Percentiles rank a stretch among this genome's conserved stretches.
Evolutionary conservation across 73 alveolate genomes (phyloP).

Genomic region (Effrenium voratum): DNA sequence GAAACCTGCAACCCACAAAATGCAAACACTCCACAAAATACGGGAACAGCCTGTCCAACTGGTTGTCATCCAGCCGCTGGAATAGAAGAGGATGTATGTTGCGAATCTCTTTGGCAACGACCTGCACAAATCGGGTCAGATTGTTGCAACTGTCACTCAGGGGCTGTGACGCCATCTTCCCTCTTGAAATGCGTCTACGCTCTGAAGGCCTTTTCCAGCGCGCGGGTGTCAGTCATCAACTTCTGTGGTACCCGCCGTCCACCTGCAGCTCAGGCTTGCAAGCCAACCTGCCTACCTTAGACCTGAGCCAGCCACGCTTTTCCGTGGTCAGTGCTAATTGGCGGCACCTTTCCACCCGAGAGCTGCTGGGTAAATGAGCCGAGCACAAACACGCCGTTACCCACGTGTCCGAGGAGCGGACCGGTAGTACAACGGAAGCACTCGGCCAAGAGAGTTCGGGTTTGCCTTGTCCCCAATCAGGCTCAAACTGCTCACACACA

Average conservation of each 20-base stretch:
- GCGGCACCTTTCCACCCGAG: conserved; percentile 41
- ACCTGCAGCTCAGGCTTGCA: not conserved
- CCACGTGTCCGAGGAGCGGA: not conserved
- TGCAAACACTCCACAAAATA: too few species aligned
- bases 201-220: conserved; percentile 45
- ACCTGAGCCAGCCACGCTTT: conserved; percentile 11
- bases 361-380: not conserved
- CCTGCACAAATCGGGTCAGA: not conserved
- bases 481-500: too few species aligned
- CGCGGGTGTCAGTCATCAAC: conserved; percentile 50
- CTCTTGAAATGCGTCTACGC: not conserved
- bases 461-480: conserved; percentile 13
- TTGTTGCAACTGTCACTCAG: too few species aligned
- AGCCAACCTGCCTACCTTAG: not conserved
- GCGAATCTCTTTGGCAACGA: conserved; percentile 85
- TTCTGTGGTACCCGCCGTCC: conserved; percentile 90
- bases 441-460: conserved; percentile 64
- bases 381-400: too few species aligned
- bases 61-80: conserved; percentile 86
- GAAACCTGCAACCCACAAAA: conserved; percentile 42
- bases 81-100: conserved; percentile 68
- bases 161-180: too few species aligned
- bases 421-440: conserved; percentile 77
- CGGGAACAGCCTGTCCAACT: conserved; percentile 30
- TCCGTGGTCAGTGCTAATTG: conserved; percentile 66